phyloP scores from a whole-genome alignment of 371 early-diverging fungal species.

The Mucor ambiguus region DNA sequence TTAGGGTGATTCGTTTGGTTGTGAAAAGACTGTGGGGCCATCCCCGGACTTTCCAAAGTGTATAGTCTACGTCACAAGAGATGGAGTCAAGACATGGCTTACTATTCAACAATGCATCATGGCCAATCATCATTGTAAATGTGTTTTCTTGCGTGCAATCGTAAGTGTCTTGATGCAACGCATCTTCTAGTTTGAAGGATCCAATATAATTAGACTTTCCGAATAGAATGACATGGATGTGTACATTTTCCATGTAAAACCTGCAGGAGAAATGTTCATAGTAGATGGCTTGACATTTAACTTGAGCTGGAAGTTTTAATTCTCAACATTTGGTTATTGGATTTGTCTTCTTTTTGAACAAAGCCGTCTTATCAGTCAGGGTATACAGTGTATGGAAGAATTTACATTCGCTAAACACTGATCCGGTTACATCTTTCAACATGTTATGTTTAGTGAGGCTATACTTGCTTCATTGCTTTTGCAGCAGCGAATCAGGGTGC shows the following conservation, averaged over 20 bases:
- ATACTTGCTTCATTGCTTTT: too few species aligned
- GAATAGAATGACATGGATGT: neutral
- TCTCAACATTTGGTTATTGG: neutral
- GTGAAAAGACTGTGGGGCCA: constrained; percentile 7
- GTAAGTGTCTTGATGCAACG: too few species aligned
- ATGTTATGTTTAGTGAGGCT: too few species aligned
- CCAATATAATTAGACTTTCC: neutral
- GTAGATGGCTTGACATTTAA: neutral
- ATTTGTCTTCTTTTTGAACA: too few species aligned
- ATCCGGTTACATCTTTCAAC: too few species aligned
- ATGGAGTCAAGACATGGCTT: neutral
- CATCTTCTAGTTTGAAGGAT: neutral
- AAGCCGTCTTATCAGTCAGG: too few species aligned
- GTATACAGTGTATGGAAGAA: too few species aligned
- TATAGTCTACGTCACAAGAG: constrained; percentile 12
- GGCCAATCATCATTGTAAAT: constrained; percentile 2
- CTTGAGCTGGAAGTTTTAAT: neutral
- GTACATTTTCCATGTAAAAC: neutral
- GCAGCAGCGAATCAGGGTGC: too few species aligned
- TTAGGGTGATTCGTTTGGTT: constrained; percentile 3
- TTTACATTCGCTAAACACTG: too few species aligned
- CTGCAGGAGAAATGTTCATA: neutral
- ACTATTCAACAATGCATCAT: neutral
- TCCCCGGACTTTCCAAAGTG: constrained; percentile 9
- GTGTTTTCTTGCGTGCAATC: neutral